Conservation (phyloP, 1,139 yeast genomes). For the Neolecta irregularis region DNA sequence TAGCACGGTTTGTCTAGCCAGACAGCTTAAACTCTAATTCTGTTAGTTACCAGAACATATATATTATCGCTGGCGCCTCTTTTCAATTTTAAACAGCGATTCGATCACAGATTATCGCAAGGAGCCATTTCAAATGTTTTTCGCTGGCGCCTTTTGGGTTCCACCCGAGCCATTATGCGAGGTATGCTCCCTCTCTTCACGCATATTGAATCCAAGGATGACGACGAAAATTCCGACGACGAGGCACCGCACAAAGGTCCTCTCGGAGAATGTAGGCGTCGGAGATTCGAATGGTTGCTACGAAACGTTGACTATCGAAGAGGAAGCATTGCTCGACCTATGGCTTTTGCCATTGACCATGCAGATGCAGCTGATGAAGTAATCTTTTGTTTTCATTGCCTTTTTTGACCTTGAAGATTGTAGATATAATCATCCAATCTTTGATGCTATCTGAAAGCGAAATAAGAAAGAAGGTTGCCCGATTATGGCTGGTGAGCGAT, state of each 20-base stretch:
- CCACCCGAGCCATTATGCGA: constrained; percentile 3
- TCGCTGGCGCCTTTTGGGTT: constrained; percentile 4
- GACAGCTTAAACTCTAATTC: neutral
- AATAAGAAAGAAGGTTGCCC: constrained; percentile 16
- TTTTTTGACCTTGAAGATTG: constrained; percentile 11
- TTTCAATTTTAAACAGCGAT: constrained; percentile 4
- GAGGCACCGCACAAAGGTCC: neutral
- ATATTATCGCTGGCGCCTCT: constrained; percentile 6
- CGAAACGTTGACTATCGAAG: constrained; percentile 11
- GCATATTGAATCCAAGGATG: neutral
- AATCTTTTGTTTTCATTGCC: neutral
- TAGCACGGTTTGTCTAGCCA: neutral
- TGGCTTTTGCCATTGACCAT: constrained; percentile 22
- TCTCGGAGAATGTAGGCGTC: constrained; percentile 1
- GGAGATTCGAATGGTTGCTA: constrained; percentile 3
- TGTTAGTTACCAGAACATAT: constrained; percentile 4
- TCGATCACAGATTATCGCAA: constrained; percentile 1
- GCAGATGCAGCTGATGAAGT: constrained; percentile 18
- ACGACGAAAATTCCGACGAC: constrained; percentile 1
- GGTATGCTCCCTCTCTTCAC: neutral
- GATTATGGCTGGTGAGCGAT: constrained; percentile 21
- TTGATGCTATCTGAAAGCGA: constrained; percentile 14
- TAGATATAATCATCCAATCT: constrained; percentile 17
- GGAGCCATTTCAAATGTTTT: constrained; percentile 6
- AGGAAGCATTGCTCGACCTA: constrained; percentile 22